phyloP scores from a whole-genome alignment of 2,329 filamentous ascomycete species.

The Talaromyces sp. region DNA sequence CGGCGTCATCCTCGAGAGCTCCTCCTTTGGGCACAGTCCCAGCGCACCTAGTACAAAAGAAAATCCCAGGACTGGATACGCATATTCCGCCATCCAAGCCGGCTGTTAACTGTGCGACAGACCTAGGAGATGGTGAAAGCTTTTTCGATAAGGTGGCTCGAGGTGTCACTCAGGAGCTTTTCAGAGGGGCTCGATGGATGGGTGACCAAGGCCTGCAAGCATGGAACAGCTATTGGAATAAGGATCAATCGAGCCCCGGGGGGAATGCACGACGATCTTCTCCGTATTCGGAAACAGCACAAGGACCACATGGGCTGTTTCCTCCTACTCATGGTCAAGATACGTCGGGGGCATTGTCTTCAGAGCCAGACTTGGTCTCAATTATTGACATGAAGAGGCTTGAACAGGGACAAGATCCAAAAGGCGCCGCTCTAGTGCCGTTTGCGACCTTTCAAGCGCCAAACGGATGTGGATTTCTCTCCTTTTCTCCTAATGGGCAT shows the following conservation, averaged over 20 bases:
- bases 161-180: conserved; percentile 46
- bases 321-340: conserved; percentile 44
- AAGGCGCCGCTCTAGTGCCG: conserved; percentile 29
- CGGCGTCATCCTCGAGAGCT: conserved; percentile 30
- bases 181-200: conserved; percentile 45
- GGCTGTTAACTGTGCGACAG: conserved; percentile 38
- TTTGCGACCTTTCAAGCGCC: conserved; percentile 43
- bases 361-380: conserved; percentile 41
- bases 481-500: conserved; percentile 43
- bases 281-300: conserved; percentile 23
- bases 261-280: conserved; percentile 24
- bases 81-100: conserved; percentile 39
- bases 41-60: conserved; percentile 25
- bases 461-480: conserved; percentile 46
- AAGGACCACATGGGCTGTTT: conserved; percentile 32
- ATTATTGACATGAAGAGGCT: conserved; percentile 42
- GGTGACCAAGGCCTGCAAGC: conserved; percentile 45
- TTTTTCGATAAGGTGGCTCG: conserved; percentile 43
- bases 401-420: conserved; percentile 33
- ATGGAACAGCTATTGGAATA: conserved; percentile 48
- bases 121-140: conserved; percentile 43
- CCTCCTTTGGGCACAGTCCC: conserved; percentile 40
- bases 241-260: conserved; percentile 28
- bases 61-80: conserved; percentile 37
- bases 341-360: conserved; percentile 25